phyloP scores from a whole-genome alignment of 805 yeast species.

The Osmozyma mogii region DNA sequence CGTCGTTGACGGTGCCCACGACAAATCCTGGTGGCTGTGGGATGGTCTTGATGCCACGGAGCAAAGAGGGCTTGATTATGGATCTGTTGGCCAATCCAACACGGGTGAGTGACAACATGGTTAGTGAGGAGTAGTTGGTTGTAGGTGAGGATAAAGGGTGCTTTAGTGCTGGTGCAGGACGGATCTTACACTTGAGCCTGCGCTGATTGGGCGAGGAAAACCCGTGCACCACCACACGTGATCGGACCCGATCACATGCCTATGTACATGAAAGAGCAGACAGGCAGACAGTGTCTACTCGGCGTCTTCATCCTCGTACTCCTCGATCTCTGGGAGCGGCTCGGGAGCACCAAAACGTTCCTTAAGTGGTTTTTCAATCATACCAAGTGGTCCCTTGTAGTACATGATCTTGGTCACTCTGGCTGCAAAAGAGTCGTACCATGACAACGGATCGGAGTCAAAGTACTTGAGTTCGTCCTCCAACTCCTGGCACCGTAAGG shows the following conservation, averaged over 20 bases:
- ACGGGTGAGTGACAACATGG: constrained; percentile 21
- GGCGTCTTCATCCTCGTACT: constrained; percentile 34
- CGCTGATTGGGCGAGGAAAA: constrained; percentile 14
- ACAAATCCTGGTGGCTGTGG: constrained; percentile 71
- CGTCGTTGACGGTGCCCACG: constrained; percentile 67
- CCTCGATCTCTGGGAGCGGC: constrained; percentile 29
- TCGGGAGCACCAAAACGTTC: constrained; percentile 32
- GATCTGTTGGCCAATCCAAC: constrained; percentile 18
- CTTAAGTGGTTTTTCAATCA: constrained; percentile 29
- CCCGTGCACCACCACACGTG: too few species aligned
- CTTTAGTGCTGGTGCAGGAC: constrained; percentile 2
- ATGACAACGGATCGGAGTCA: constrained; percentile 17
- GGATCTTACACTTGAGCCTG: constrained; percentile 11
- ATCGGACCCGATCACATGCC: too few species aligned
- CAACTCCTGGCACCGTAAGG: constrained; percentile 21
- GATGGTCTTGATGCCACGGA: constrained; percentile 35
- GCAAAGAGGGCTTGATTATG: constrained; percentile 10
- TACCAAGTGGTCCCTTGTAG: constrained; percentile 34
- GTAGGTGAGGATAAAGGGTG: constrained; percentile 1
- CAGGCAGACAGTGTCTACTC: too few species aligned
- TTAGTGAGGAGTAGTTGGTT: constrained; percentile 1
- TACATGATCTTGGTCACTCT: constrained; percentile 32
- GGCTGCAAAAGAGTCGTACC: constrained; percentile 28
- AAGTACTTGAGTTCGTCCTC: constrained; percentile 17
- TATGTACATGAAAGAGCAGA: too few species aligned